A percentile compares a stretch with the other conserved stretches of the same genome.
Conservation (phyloP, 176 grass and related monocot genomes). For the Zea mays region Zm-B73-REFERENCE-NAM-5.0 NC_050096.1:4205501-4206000, state of each 20-base stretch:
- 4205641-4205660: not conserved
- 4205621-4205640: not conserved
- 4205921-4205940: constrained; percentile 64
- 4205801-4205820: constrained; percentile 31
- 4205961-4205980: constrained; percentile 10
- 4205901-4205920: constrained; percentile 82
- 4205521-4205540: not conserved
- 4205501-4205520: not conserved
- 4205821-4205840: constrained; percentile 10
- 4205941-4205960: constrained; percentile 35
- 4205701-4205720: constrained; percentile 7
- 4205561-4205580: no score
- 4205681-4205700: not conserved
- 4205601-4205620: no score
- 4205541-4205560: not conserved
- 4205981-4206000: constrained; percentile 47
- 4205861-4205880: constrained; percentile 83
- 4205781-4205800: not conserved
- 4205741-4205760: not conserved
- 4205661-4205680: not conserved
- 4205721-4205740: not conserved
- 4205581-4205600: no score
- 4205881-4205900: constrained; percentile 89
- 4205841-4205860: constrained; percentile 77
- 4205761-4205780: not conserved